A percentile compares a stretch with the other conserved stretches of the same genome.
Conservation (phyloP, 225 moss, liverwort and hornwort species). For the Ulota crispa region DNA sequence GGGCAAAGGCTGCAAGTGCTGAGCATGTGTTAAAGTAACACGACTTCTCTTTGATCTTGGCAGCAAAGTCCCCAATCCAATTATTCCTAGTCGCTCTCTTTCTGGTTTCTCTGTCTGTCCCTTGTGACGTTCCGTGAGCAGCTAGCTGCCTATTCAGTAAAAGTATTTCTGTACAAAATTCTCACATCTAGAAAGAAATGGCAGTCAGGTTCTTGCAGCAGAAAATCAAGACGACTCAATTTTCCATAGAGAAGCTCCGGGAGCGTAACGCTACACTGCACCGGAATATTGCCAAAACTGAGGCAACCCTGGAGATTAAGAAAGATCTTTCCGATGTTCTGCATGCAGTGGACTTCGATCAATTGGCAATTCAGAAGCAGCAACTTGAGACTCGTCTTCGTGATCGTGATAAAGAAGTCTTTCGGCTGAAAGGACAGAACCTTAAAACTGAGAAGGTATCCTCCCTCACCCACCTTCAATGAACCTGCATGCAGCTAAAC, state of each 20-base stretch:
- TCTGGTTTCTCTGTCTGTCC: neutral
- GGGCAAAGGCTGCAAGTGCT: constrained; percentile 55
- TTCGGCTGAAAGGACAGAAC: constrained; percentile 65
- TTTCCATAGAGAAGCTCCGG: constrained; percentile 55
- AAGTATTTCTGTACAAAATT: neutral
- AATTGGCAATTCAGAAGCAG: constrained; percentile 79
- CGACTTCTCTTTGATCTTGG: constrained; percentile 4
- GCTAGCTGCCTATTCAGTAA: neutral
- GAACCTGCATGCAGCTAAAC: neutral
- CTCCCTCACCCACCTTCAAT: neutral
- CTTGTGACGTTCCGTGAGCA: neutral
- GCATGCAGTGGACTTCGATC: constrained; percentile 93
- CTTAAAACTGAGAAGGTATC: constrained; percentile 69
- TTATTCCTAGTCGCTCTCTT: neutral
- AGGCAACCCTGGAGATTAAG: constrained; percentile 61
- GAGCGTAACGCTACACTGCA: constrained; percentile 66
- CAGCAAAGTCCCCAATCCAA: neutral
- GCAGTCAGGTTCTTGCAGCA: constrained; percentile 77
- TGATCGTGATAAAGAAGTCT: constrained; percentile 61
- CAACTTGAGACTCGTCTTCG: constrained; percentile 65
- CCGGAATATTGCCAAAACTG: constrained; percentile 56
- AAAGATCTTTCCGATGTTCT: constrained; percentile 86
- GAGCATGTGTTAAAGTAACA: constrained; percentile 79
- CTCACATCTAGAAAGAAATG: constrained; percentile 30
- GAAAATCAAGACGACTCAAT: constrained; percentile 60